Conservation (phyloP, 148 eudicot genomes). For the Rhododendron griersonianum region DNA sequence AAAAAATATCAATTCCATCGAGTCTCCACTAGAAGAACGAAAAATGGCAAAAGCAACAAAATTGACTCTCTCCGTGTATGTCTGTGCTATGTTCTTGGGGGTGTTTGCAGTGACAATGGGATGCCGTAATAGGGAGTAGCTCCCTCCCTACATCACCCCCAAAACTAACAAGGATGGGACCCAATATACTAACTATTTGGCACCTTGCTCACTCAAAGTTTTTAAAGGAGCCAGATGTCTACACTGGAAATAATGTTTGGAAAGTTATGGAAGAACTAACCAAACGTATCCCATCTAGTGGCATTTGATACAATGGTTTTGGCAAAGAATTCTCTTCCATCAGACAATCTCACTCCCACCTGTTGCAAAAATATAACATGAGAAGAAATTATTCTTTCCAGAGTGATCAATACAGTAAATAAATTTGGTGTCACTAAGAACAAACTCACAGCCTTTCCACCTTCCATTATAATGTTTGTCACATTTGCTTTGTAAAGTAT, state of each 20-base stretch:
- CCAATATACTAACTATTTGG: background rate
- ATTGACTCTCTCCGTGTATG: background rate
- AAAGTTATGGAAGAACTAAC: conserved; percentile 35
- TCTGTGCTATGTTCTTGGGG: background rate
- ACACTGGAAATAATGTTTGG: background rate
- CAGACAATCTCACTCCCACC: conserved; percentile 85
- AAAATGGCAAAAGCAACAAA: background rate
- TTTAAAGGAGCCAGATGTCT: background rate
- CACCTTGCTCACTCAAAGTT: background rate
- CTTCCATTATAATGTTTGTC: conserved; percentile 56
- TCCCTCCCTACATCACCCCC: background rate
- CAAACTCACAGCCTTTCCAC: conserved; percentile 85
- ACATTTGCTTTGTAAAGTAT: conserved; percentile 93
- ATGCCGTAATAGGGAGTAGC: background rate
- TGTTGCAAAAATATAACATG: conserved; percentile 18
- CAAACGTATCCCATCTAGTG: conserved; percentile 99
- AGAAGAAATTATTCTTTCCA: background rate
- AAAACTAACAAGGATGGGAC: background rate
- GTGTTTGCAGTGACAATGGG: background rate
- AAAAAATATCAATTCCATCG: conserved; percentile 8
- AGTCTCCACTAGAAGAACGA: background rate
- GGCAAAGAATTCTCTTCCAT: conserved; percentile 79
- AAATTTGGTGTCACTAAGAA: background rate
- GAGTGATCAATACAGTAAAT: background rate
- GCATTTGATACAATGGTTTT: conserved; percentile 92